Conservation (phyloP, 2,329 filamentous ascomycete species). For the Monilinia fructigena region DNA sequence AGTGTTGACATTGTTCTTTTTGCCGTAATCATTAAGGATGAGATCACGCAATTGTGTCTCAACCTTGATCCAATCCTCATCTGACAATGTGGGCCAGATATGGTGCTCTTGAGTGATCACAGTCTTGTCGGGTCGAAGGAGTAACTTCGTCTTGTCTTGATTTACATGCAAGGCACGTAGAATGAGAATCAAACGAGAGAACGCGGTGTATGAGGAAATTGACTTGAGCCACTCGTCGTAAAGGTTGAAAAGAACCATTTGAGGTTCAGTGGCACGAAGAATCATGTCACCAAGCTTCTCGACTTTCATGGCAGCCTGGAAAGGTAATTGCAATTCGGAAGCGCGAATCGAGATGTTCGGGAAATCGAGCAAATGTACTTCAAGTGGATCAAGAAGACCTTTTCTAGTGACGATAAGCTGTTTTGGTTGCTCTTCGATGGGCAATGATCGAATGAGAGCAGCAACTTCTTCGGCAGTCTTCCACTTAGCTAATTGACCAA, state of each 20-base stretch:
- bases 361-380: conserved; percentile 96
- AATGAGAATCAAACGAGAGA: conserved; percentile 91
- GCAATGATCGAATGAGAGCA: conserved; percentile 89
- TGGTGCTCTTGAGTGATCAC: conserved; percentile 98
- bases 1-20: conserved; percentile 99
- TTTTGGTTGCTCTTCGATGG: conserved; percentile 97
- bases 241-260: conserved; percentile 99
- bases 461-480: conserved; percentile 99
- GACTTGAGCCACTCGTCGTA: conserved; percentile 99
- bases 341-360: conserved; percentile 98
- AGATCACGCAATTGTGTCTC: conserved; percentile 93
- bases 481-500: conserved; percentile 97
- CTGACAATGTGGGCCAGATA: conserved; percentile 92
- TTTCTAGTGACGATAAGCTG: conserved; percentile 98
- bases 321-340: conserved; percentile 92
- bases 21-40: conserved; percentile 97
- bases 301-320: conserved; percentile 99
- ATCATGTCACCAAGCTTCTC: conserved; percentile 99
- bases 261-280: conserved; percentile 92
- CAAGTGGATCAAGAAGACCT: conserved; percentile 91
- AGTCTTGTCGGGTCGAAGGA: conserved; percentile 93
- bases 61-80: conserved; percentile 99
- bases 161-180: conserved; percentile 95
- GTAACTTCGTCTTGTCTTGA: conserved; percentile 95
- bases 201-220: conserved; percentile 97